Evolutionary conservation across 2,329 filamentous ascomycete species (phyloP).

Genomic region (Xylariales sp.): DNA sequence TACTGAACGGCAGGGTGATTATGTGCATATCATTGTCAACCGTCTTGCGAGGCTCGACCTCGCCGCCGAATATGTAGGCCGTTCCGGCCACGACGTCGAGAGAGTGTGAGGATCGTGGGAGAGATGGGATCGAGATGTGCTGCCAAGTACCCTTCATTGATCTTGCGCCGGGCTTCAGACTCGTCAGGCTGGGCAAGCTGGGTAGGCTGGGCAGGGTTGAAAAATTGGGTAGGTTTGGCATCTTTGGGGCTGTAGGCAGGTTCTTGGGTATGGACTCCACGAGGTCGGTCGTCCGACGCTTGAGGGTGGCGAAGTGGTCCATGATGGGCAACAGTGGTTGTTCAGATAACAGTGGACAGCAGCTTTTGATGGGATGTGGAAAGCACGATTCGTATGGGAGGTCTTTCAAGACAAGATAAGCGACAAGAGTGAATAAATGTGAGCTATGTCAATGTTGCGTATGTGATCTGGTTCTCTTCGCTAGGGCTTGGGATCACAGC

Average conservation of each 20-base stretch:
- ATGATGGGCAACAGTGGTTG: slow-evolving; percentile 22
- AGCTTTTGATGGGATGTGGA: too few relatives aligned
- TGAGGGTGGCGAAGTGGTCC: slow-evolving; percentile 50
- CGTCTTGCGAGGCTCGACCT: slow-evolving; percentile 59
- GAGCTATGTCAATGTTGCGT: too few relatives aligned
- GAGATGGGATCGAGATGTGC: slow-evolving; percentile 46
- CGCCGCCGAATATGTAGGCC: slow-evolving; percentile 73
- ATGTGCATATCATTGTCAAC: slow-evolving; percentile 70
- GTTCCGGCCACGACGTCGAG: slow-evolving; percentile 54
- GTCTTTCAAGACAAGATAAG: too few relatives aligned
- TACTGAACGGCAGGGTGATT: slow-evolving; percentile 55
- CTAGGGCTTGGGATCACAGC: too few relatives aligned
- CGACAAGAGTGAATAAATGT: too few relatives aligned
- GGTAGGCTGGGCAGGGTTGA: slow-evolving; percentile 16
- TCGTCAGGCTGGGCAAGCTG: slow-evolving; percentile 13
- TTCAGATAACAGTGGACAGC: too few relatives aligned
- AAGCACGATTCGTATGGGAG: too few relatives aligned
- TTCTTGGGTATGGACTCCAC: slow-evolving; percentile 45
- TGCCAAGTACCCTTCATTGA: slow-evolving; percentile 56
- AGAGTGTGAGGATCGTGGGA: slow-evolving; percentile 72
- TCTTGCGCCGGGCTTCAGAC: slow-evolving; percentile 8
- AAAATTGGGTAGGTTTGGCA: slow-evolving; percentile 13
- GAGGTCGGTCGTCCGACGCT: slow-evolving; percentile 51
- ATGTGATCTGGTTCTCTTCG: too few relatives aligned
- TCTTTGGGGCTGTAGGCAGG: slow-evolving; percentile 19